These are phyloP conservation scores for Cryptococcus sp. DNA, from an alignment of 1,284 basidiomycete genomes.

Conservation along the genomic window DNA sequence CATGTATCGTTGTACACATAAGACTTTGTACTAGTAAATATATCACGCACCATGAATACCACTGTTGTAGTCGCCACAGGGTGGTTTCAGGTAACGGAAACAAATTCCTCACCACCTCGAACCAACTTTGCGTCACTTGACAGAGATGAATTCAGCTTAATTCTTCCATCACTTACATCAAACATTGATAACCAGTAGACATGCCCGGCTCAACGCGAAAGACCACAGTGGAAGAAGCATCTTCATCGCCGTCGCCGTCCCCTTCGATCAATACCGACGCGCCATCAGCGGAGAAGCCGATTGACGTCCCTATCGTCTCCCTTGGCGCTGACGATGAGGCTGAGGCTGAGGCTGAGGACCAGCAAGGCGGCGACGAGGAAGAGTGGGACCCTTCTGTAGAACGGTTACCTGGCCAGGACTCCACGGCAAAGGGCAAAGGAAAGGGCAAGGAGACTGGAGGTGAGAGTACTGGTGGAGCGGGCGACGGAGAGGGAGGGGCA, in stretches of 20 bases:
- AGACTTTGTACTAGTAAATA: neutral
- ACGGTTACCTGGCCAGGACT: conserved; percentile 19
- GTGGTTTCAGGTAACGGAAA: neutral
- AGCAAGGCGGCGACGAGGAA: conserved; percentile 21
- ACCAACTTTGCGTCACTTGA: neutral
- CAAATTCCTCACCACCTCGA: conserved; percentile 1
- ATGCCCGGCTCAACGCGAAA: conserved; percentile 2
- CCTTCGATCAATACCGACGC: conserved; percentile 2
- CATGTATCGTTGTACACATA: neutral
- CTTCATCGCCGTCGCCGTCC: conserved; percentile 23
- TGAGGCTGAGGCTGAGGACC: conserved; percentile 12
- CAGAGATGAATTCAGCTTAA: neutral
- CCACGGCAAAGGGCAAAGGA: conserved; percentile 4
- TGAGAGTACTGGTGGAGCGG: neutral
- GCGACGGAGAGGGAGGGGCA: conserved; percentile 7
- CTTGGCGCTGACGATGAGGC: conserved; percentile 22
- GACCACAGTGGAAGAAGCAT: conserved; percentile 25
- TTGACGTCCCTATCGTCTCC: conserved; percentile 27
- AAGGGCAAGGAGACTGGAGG: conserved; percentile 32
- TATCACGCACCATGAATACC: neutral
- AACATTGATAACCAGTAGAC: neutral
- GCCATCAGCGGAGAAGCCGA: neutral
- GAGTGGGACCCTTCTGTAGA: conserved; percentile 41
- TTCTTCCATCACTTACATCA: too few species aligned
- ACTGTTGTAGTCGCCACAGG: neutral